phyloP scores from a whole-genome alignment of 208 protist genomes.

The Angomonas ambiguus region DNA sequence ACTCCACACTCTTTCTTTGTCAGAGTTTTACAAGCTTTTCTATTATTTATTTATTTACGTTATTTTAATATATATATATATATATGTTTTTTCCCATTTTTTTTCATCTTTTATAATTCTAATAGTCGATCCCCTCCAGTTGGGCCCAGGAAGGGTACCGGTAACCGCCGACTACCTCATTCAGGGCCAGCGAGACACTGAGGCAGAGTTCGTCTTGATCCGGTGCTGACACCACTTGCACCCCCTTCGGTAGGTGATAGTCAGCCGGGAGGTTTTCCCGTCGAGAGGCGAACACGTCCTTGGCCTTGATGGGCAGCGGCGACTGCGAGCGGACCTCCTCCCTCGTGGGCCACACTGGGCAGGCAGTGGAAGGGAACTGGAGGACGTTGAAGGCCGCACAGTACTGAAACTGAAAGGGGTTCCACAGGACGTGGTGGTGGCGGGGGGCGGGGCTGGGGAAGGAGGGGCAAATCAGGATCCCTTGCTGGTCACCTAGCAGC shows the following conservation, averaged over 20 bases:
- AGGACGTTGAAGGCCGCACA: slow-evolving; percentile 84
- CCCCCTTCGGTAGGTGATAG: slow-evolving; percentile 76
- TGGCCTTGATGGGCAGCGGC: too few relatives aligned
- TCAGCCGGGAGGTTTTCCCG: slow-evolving; percentile 28
- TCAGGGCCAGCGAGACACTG: slow-evolving; percentile 56
- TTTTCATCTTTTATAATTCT: background rate
- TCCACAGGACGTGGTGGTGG: slow-evolving; percentile 65
- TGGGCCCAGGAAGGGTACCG: slow-evolving; percentile 75
- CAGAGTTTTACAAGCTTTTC: background rate
- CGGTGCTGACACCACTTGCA: slow-evolving; percentile 68
- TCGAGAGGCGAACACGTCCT: slow-evolving; percentile 24
- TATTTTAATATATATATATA: slow-evolving; percentile 1
- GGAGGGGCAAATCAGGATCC: slow-evolving; percentile 63
- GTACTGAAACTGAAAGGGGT: slow-evolving; percentile 84
- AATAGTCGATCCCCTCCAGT: slow-evolving; percentile 30
- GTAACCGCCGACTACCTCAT: slow-evolving; percentile 65
- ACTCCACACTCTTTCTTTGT: background rate
- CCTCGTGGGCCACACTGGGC: slow-evolving; percentile 51
- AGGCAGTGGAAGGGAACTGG: slow-evolving; percentile 70
- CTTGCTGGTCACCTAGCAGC: slow-evolving; percentile 53
- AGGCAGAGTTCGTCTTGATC: slow-evolving; percentile 69
- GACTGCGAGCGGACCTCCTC: slow-evolving; percentile 20
- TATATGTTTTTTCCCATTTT: background rate
- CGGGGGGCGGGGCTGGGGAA: slow-evolving; percentile 66
- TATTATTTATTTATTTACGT: background rate